Conservation (phyloP, 1,284 basidiomycete genomes). For the Irpex lacteus region DNA sequence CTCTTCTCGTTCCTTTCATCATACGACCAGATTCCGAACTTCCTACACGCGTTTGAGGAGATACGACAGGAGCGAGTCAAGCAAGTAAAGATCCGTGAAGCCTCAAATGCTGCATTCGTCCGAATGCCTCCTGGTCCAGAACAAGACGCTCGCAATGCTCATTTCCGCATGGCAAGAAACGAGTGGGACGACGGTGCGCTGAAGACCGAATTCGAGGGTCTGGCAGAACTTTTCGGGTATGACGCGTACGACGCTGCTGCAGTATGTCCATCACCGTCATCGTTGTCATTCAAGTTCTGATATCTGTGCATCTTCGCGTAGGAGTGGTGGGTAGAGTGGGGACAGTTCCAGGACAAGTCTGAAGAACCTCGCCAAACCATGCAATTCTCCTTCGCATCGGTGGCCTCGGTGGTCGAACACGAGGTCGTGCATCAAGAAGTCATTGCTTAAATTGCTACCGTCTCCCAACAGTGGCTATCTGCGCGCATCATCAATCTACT, state of each 20-base stretch:
- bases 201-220: slow-evolving; percentile 18
- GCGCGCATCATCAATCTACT: too few relatives aligned
- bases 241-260: slow-evolving; percentile 15
- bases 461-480: background rate
- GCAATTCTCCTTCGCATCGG: background rate
- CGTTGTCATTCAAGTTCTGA: too few relatives aligned
- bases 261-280: background rate
- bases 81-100: slow-evolving; percentile 16
- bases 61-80: slow-evolving; percentile 20
- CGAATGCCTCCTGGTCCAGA: slow-evolving; percentile 17
- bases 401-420: background rate
- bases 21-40: slow-evolving; percentile 18
- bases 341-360: slow-evolving; percentile 4
- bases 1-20: slow-evolving; percentile 23
- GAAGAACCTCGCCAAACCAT: background rate
- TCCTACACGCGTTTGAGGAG: slow-evolving; percentile 27
- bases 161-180: slow-evolving; percentile 9
- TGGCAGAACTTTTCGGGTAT: slow-evolving; percentile 14
- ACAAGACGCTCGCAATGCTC: slow-evolving; percentile 16
- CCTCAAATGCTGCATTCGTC: slow-evolving; percentile 14
- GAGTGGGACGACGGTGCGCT: slow-evolving; percentile 20
- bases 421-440: background rate
- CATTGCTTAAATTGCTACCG: background rate
- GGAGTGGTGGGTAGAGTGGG: slow-evolving; percentile 17
- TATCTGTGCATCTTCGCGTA: background rate